Conservation (phyloP, 331 rosid genomes). For the Malus hybrid region DNA sequence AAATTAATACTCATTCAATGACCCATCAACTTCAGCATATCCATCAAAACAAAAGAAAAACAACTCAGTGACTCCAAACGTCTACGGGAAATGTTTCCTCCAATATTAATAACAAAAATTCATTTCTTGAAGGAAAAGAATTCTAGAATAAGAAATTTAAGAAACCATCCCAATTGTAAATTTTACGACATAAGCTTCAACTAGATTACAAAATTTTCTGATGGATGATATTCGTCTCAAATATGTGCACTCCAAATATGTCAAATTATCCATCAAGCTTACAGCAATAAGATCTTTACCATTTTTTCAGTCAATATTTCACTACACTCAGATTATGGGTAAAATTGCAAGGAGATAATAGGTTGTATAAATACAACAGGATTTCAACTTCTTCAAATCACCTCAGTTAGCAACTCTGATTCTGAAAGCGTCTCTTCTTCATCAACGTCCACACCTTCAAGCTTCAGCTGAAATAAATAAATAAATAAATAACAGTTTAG, state of each 20-base stretch:
- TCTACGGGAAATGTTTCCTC: background rate
- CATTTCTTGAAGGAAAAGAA: background rate
- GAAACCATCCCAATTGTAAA: background rate
- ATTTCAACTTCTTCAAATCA: constrained; percentile 14
- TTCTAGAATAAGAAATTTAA: background rate
- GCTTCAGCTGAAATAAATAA: constrained; percentile 50
- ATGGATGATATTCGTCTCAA: background rate
- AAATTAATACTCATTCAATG: background rate
- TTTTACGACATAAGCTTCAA: background rate
- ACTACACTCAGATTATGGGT: background rate
- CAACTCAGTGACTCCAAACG: background rate
- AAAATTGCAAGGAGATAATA: background rate
- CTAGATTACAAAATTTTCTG: background rate
- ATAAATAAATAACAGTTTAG: background rate
- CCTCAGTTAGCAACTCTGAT: constrained; percentile 69
- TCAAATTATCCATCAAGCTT: background rate
- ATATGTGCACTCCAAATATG: background rate
- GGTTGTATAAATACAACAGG: background rate
- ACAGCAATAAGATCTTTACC: background rate
- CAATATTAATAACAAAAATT: background rate
- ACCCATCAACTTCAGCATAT: background rate
- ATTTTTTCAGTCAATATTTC: background rate
- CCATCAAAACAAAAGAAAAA: background rate
- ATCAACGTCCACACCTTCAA: constrained; percentile 66
- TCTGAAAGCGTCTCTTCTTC: constrained; percentile 87